These are phyloP conservation scores for Pyrus hybrid DNA, from an alignment of 331 rosid species.

Conservation along the genomic window DNA sequence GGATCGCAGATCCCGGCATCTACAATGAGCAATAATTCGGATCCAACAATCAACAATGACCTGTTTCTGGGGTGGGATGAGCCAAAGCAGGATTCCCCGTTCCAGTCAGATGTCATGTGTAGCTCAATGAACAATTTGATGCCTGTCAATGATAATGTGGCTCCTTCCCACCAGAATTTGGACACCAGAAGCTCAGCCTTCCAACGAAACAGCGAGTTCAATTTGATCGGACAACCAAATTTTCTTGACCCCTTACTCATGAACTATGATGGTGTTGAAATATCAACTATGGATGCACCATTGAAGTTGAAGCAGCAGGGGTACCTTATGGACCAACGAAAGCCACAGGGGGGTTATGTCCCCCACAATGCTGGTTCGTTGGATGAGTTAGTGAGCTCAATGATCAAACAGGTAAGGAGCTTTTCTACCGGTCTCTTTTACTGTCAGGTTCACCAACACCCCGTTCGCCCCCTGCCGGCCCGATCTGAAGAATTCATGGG, in stretches of 20 bases:
- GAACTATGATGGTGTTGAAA: conserved; percentile 36
- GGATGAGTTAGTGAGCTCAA: conserved; percentile 56
- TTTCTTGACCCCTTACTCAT: conserved; percentile 32
- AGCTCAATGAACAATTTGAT: conserved; percentile 33
- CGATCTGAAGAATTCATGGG: too few relatives aligned
- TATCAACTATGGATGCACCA: conserved; percentile 24
- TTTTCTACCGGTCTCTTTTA: neutral
- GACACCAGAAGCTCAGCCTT: conserved; percentile 24
- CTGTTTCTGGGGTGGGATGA: conserved; percentile 51
- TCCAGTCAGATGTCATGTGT: conserved; percentile 27
- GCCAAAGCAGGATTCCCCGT: conserved; percentile 35
- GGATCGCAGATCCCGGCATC: conserved; percentile 37
- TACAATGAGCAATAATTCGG: conserved; percentile 18
- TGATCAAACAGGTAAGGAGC: conserved; percentile 56
- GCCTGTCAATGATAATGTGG: conserved; percentile 37
- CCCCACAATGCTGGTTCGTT: conserved; percentile 47
- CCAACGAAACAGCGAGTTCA: conserved; percentile 34
- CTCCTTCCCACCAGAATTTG: conserved; percentile 27
- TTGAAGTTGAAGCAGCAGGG: conserved; percentile 28
- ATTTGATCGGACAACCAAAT: conserved; percentile 10
- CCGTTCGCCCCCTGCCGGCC: neutral
- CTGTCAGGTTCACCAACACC: neutral
- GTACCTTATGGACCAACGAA: conserved; percentile 39
- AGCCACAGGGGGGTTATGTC: conserved; percentile 24
- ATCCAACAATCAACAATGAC: conserved; percentile 23